Conservation (phyloP, 164 flowering plant genomes). For the Sextonia rubra region DNA sequence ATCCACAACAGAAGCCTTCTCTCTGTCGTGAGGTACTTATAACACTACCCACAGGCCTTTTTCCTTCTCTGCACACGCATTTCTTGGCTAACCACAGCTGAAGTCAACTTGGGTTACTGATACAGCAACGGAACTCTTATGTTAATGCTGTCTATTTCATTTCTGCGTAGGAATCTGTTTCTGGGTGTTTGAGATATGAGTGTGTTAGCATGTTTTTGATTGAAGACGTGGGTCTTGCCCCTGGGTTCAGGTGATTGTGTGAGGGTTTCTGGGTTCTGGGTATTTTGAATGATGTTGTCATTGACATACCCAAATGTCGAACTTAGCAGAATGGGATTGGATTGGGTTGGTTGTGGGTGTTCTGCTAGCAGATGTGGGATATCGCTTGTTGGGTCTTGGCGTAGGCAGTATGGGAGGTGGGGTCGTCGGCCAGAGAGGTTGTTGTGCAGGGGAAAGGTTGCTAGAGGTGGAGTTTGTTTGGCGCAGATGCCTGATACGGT, state of each 20-base stretch:
- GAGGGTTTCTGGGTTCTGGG: slow-evolving; percentile 23
- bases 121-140: not conserved
- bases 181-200: slow-evolving; percentile 5
- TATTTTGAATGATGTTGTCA: slow-evolving; percentile 51
- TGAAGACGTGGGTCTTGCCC: not conserved
- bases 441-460: slow-evolving; percentile 18
- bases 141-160: not conserved
- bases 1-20: not conserved
- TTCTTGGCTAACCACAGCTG: not conserved
- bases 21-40: not conserved
- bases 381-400: slow-evolving; percentile 22
- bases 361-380: slow-evolving; percentile 33
- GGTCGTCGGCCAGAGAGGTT: slow-evolving; percentile 23
- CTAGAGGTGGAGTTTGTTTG: slow-evolving; percentile 32
- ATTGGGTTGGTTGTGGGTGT: slow-evolving; percentile 49
- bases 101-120: not conserved
- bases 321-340: slow-evolving; percentile 37
- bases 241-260: slow-evolving; percentile 6
- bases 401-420: slow-evolving; percentile 23
- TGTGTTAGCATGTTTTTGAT: slow-evolving; percentile 11
- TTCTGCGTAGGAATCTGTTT: not conserved
- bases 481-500: slow-evolving; percentile 47
- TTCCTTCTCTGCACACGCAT: too few species aligned
- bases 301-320: slow-evolving; percentile 55
- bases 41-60: not conserved